Conservation (phyloP, 225 moss, liverwort and hornwort genomes). For the Antitrichia curtipendula region DNA sequence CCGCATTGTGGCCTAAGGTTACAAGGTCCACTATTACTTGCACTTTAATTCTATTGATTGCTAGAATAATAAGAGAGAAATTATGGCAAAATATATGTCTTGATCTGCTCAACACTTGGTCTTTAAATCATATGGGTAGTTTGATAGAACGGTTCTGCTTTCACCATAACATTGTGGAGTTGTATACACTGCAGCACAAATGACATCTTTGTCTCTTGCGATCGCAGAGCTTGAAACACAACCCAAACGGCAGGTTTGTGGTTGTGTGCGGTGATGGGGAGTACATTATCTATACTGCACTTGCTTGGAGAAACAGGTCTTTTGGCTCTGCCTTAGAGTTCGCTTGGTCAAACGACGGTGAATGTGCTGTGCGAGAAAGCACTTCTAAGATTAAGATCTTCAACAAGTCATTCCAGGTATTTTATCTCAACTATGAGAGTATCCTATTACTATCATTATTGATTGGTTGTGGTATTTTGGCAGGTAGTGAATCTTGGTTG, state of each 20-base stretch:
- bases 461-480: neutral
- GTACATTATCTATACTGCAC: slow-evolving; percentile 89
- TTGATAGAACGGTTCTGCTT: neutral
- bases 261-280: slow-evolving; percentile 96
- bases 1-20: neutral
- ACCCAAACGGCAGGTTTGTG: slow-evolving; percentile 88
- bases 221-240: slow-evolving; percentile 76
- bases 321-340: slow-evolving; percentile 90
- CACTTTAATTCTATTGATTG: neutral
- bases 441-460: neutral
- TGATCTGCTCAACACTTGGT: neutral
- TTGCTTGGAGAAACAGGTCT: slow-evolving; percentile 93
- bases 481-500: neutral
- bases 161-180: neutral
- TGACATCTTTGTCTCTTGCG: neutral
- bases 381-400: slow-evolving; percentile 92
- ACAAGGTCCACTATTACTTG: neutral
- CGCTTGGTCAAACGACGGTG: slow-evolving; percentile 80
- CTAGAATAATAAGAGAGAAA: neutral
- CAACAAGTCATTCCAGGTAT: slow-evolving; percentile 87
- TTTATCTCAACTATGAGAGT: neutral
- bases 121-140: neutral
- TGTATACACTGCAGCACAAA: neutral
- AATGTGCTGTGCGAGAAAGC: slow-evolving; percentile 87
- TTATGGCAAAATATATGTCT: neutral